Evolutionary conservation across 1,139 yeast genomes (phyloP).

Genomic region (Geotrichum carabidarum): DNA sequence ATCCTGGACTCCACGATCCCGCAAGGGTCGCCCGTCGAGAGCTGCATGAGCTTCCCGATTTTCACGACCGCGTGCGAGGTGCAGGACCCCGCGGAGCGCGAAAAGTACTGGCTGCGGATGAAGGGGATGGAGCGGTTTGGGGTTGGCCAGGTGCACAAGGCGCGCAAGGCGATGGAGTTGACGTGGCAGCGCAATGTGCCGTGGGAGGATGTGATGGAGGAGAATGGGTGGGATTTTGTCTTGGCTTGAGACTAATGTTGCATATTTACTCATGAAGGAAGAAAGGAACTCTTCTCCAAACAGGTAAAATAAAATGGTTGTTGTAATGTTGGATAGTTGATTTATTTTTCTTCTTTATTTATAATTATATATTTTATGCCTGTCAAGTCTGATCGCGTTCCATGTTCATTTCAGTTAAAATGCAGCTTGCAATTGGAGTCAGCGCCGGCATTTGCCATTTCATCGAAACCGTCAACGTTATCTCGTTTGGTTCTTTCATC

Average conservation of each 20-base stretch:
- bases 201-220: conserved; percentile 34
- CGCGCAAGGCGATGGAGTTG: conserved; percentile 44
- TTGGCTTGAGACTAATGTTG: conserved; percentile 22
- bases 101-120: conserved; percentile 41
- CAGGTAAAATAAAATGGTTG: neutral
- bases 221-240: conserved; percentile 31
- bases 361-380: too few relatives aligned
- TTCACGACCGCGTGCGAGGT: conserved; percentile 56
- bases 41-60: conserved; percentile 50
- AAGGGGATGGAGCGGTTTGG: conserved; percentile 44
- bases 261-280: neutral
- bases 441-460: too few relatives aligned
- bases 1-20: conserved; percentile 42
- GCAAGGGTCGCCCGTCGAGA: conserved; percentile 46
- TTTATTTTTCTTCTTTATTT: neutral
- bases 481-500: too few relatives aligned
- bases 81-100: conserved; percentile 35
- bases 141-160: conserved; percentile 44
- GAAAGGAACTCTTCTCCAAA: too few relatives aligned
- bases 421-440: too few relatives aligned
- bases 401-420: too few relatives aligned
- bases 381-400: too few relatives aligned
- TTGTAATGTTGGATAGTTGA: neutral
- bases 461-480: too few relatives aligned
- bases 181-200: conserved; percentile 43